A percentile compares a stretch with the other conserved stretches of the same genome.
phyloP scores from a whole-genome alignment of 2,329 filamentous ascomycete species.

The Aureobasidium sp. region DNA sequence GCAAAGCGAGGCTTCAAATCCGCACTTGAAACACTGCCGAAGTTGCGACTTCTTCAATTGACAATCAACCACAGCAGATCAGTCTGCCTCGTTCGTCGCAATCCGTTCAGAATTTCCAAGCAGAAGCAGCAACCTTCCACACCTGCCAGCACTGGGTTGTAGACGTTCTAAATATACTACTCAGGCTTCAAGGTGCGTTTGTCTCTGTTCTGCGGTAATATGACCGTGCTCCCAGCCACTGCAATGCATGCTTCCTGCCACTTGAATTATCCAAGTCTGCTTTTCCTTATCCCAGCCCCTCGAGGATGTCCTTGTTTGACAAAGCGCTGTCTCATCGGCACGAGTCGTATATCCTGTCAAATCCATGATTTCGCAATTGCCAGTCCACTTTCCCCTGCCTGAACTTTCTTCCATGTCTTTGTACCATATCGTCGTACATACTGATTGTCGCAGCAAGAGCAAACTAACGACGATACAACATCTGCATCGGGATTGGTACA shows the following conservation, averaged over 20 bases:
- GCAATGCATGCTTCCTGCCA: slow-evolving; percentile 14
- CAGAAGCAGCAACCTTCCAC: neutral
- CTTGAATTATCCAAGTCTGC: slow-evolving; percentile 1
- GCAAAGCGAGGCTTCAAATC: neutral
- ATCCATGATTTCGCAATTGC: neutral
- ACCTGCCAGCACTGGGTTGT: neutral
- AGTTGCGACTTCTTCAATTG: slow-evolving; percentile 10
- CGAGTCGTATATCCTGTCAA: neutral
- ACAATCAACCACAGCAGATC: neutral
- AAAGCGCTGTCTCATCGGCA: neutral
- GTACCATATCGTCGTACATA: slow-evolving; percentile 7
- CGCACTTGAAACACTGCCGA: neutral
- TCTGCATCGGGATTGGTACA: neutral
- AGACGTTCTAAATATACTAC: slow-evolving; percentile 3
- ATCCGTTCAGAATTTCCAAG: neutral
- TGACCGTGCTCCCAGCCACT: slow-evolving; percentile 15
- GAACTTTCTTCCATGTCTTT: slow-evolving; percentile 13
- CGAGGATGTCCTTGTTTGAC: slow-evolving; percentile 12
- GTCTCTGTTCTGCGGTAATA: neutral
- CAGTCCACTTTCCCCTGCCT: neutral
- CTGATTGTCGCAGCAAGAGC: neutral
- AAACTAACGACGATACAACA: neutral
- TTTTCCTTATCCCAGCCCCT: slow-evolving; percentile 12
- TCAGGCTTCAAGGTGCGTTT: slow-evolving; percentile 13
- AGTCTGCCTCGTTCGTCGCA: neutral